phyloP scores from a whole-genome alignment of 2,329 filamentous ascomycete species.

The Acephala macrosclerotiorum region DNA sequence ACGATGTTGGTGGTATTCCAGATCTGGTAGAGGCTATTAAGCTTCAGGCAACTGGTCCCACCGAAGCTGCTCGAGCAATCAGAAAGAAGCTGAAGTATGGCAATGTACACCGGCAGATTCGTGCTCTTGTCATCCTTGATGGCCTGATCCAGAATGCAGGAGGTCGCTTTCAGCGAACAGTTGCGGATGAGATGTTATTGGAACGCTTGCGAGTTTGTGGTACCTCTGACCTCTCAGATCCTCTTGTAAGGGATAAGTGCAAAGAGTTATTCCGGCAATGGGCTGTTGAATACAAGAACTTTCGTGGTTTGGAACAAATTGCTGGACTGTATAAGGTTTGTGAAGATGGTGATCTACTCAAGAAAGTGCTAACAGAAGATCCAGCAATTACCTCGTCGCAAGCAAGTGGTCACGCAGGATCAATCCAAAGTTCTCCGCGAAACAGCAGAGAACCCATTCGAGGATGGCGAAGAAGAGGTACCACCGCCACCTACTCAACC shows the following conservation, averaged over 20 bases:
- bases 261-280: constrained; percentile 86
- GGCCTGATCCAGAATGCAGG: constrained; percentile 95
- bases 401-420: constrained; percentile 77
- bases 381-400: constrained; percentile 69
- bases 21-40: constrained; percentile 94
- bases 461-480: constrained; percentile 59
- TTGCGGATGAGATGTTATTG: constrained; percentile 89
- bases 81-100: constrained; percentile 99
- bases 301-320: constrained; percentile 80
- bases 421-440: constrained; percentile 85
- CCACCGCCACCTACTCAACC: constrained; percentile 31
- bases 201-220: constrained; percentile 90
- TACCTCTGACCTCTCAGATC: constrained; percentile 83
- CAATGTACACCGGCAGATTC: constrained; percentile 88
- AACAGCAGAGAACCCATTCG: constrained; percentile 75
- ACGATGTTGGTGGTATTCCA: constrained; percentile 90
- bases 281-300: constrained; percentile 82
- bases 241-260: constrained; percentile 87
- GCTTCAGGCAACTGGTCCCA: constrained; percentile 84
- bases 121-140: constrained; percentile 88
- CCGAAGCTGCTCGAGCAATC: constrained; percentile 88
- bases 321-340: constrained; percentile 75
- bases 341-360: neutral
- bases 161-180: constrained; percentile 82
- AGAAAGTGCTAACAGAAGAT: constrained; percentile 1